A percentile compares a stretch with the other conserved stretches of the same genome.
These are phyloP conservation scores for Polysphondylium violaceum DNA, from an alignment of 78 protist species.

Conservation along the genomic window DNA sequence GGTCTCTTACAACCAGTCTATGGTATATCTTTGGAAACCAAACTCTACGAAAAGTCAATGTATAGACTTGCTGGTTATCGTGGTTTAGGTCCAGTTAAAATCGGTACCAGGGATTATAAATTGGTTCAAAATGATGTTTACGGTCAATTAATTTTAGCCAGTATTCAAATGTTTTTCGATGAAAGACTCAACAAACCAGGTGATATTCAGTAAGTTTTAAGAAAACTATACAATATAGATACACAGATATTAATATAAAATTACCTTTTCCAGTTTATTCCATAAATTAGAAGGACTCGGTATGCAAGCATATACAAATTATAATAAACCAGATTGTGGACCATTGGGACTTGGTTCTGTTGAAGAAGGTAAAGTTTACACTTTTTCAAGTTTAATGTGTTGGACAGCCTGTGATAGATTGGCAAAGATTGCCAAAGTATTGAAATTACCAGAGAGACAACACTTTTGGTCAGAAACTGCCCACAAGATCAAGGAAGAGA, in stretches of 20 bases:
- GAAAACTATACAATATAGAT: neutral
- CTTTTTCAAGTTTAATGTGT: constrained; percentile 71
- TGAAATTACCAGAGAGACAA: constrained; percentile 39
- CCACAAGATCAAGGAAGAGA: constrained; percentile 58
- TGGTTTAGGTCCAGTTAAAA: constrained; percentile 84
- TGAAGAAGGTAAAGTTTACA: constrained; percentile 59
- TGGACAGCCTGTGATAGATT: constrained; percentile 86
- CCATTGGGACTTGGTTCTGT: constrained; percentile 51
- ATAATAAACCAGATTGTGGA: constrained; percentile 84
- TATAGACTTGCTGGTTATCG: constrained; percentile 83
- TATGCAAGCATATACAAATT: constrained; percentile 63
- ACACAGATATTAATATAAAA: neutral
- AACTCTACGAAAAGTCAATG: constrained; percentile 73
- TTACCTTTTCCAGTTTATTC: constrained; percentile 42
- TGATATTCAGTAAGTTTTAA: constrained; percentile 53
- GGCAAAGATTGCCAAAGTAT: constrained; percentile 67
- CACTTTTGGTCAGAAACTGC: constrained; percentile 74
- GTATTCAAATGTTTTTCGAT: constrained; percentile 84
- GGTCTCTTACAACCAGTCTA: constrained; percentile 81
- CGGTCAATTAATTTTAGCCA: constrained; percentile 77
- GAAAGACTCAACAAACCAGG: constrained; percentile 74
- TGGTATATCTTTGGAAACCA: constrained; percentile 81
- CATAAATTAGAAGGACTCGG: constrained; percentile 78
- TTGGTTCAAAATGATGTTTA: constrained; percentile 74
- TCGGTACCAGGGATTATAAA: constrained; percentile 71